Conservation (phyloP, 306 rosid species). For the Prunus campanulata region DNA sequence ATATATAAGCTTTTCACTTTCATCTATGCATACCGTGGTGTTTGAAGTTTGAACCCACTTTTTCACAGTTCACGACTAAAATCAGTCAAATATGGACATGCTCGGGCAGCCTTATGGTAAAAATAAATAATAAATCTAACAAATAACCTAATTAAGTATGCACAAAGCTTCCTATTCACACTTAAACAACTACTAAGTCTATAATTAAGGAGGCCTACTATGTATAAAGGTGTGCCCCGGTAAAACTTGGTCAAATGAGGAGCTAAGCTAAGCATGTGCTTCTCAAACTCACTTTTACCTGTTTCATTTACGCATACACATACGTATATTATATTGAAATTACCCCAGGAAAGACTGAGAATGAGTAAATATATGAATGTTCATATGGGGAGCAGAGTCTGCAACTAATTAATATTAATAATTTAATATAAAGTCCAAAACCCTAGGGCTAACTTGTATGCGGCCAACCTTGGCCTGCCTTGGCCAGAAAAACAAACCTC, state of each 20-base stretch:
- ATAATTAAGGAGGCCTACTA: too few relatives aligned
- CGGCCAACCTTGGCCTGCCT: neutral
- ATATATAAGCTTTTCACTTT: neutral
- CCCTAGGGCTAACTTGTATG: neutral
- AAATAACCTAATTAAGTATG: neutral
- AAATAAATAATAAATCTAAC: neutral
- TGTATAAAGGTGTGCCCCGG: too few relatives aligned
- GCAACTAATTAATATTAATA: neutral
- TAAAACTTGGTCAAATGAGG: neutral
- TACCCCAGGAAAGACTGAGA: neutral
- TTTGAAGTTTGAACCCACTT: neutral
- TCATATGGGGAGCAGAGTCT: neutral
- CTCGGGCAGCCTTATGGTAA: neutral
- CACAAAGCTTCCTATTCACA: neutral
- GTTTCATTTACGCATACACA: too few relatives aligned
- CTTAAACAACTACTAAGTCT: neutral
- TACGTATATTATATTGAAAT: neutral
- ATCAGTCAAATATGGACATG: neutral
- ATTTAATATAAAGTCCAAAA: neutral
- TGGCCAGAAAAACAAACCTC: slow-evolving; percentile 16
- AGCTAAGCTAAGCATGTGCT: neutral
- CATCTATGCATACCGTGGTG: neutral
- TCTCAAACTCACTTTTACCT: neutral
- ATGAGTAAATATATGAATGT: neutral
- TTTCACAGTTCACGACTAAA: neutral